Base-by-base conservation (phyloP, 345 rosid genomes). In the Diplotaxis tenuifolia region DNA sequence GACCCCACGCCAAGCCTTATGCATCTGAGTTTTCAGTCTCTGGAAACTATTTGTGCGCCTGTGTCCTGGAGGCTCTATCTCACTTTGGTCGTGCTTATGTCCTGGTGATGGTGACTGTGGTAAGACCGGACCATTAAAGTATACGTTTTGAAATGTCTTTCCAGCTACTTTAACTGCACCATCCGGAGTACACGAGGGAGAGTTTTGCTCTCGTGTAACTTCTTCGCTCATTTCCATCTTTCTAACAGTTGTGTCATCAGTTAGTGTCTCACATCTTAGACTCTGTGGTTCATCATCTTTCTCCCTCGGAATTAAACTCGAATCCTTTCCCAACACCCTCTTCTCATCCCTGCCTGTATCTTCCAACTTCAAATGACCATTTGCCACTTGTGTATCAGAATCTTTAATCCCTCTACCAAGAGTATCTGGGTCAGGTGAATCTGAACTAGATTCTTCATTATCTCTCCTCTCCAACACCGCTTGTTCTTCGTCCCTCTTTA, bases 1-100 rank as follows among this genome's bases (percentile, higher is more conserved):
- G 63, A 88, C 87, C 83, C 99, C 86, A 47, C 85, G 84, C 97
- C 89, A 94, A 36, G 93, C 99, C 83, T 81, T 94, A 65, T 89
- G 93, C 97, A 94, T 75, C 74, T 85, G 94, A 61, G 62, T 76
- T 81, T 87, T 94, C 76, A 87, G 68, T 74, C 72, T 88, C 82
- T 85, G 90, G 70, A 94, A 84, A 78, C 95, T 87, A 74, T 83
- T 86, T 21, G 77, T 76, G 42, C 88, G 89, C 76, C 82, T 69
- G 71, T 85, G 83, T 25, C 83, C 80, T 10, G 72, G 40, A 22
- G 68, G 58, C 77, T 55, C 27, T 52, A 82, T 49, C 62, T 91
- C 97, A 65, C 96, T 91, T 73, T 85, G 91, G 52, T 82, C 47
- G 57, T 93, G 96, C 75, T 90, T 82, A 57, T 85, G 93, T 58